A percentile compares a stretch with the other conserved stretches of the same genome.
phyloP scores from a whole-genome alignment of 768 basidiomycete genomes.

The Auriscalpium microsporum region DNA sequence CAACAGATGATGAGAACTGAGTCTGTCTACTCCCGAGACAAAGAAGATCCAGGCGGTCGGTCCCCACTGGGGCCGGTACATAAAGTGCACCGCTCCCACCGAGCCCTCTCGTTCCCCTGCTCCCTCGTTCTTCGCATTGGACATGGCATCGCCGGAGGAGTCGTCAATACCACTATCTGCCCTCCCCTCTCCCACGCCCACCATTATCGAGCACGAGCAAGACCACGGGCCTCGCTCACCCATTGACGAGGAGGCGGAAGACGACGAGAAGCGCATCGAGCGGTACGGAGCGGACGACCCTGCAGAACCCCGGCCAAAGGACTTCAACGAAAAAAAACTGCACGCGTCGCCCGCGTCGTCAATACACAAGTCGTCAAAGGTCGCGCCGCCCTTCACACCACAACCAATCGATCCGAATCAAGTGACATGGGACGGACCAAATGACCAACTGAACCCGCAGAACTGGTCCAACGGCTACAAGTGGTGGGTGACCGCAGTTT shows the following conservation, averaged over 20 bases:
- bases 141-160: no score
- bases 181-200: no score
- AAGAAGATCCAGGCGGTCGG: no score
- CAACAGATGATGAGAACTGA: no score
- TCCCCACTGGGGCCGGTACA: no score
- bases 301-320: not conserved
- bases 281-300: not conserved
- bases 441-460: slow-evolving; percentile 14
- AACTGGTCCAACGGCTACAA: slow-evolving; percentile 12
- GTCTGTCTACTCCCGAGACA: no score
- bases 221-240: no score
- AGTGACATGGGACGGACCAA: slow-evolving; percentile 8
- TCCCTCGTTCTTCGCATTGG: no score
- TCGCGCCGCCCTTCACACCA: not conserved
- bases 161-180: no score
- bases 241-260: not conserved
- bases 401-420: slow-evolving; percentile 3
- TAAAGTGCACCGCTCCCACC: no score
- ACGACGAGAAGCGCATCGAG: not conserved
- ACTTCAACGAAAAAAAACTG: not conserved
- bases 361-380: not conserved
- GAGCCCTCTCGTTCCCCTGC: no score
- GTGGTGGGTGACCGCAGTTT: slow-evolving; percentile 7
- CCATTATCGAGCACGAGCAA: no score
- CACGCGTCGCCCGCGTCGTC: not conserved